Evolutionary conservation across 176 grass and related monocot genomes (phyloP).

Genomic region (Echinochloa phyllopogon): DNA sequence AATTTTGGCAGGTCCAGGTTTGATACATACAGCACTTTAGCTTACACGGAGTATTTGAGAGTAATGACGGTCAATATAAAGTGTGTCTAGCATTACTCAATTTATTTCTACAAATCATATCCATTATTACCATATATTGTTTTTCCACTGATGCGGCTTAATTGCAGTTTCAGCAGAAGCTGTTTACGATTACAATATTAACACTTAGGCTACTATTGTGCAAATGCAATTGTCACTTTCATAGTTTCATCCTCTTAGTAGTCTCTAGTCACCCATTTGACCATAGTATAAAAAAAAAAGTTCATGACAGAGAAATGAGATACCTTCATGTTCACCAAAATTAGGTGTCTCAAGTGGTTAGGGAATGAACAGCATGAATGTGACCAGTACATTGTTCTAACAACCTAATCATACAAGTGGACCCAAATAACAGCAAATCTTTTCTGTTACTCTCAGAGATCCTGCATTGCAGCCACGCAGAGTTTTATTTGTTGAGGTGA

Average conservation of each 20-base stretch:
- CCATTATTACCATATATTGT: neutral
- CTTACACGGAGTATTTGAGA: too few species aligned
- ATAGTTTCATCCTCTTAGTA: neutral
- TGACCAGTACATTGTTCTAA: constrained; percentile 42
- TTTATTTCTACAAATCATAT: neutral
- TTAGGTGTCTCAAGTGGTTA: constrained; percentile 30
- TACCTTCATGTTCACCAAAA: constrained; percentile 35
- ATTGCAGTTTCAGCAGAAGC: neutral
- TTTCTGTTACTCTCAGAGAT: constrained; percentile 38
- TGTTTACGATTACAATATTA: neutral
- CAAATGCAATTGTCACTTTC: constrained; percentile 7
- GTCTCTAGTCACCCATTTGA: neutral
- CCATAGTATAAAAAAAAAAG: constrained; percentile 7
- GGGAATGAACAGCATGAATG: constrained; percentile 36
- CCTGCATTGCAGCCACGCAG: constrained; percentile 19
- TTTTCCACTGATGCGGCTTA: neutral
- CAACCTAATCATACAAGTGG: constrained; percentile 47
- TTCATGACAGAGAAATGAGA: constrained; percentile 20
- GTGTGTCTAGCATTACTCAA: neutral
- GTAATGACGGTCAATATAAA: too few species aligned
- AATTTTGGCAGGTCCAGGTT: neutral
- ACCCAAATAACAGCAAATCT: neutral
- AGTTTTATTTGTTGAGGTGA: constrained; percentile 5
- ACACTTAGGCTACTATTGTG: neutral
- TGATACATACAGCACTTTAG: neutral